Base-by-base conservation (phyloP, 2,329 filamentous ascomycete genomes). In the Elsinoe arachidis region DNA sequence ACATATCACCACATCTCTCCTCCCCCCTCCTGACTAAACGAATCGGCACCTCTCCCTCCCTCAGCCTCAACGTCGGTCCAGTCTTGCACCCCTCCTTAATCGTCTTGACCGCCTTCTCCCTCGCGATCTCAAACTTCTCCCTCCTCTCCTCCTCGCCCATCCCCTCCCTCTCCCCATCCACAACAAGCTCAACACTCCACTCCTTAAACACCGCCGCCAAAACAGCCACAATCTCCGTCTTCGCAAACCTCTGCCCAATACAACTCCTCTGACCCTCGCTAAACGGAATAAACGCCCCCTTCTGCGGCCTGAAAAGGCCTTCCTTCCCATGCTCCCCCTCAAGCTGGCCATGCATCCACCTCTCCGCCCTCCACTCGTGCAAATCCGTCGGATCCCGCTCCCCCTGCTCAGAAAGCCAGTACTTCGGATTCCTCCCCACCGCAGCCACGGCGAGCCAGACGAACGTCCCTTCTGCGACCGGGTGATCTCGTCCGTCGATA, bases 161-260 rank as follows among this genome's bases (percentile, higher is more conserved):
- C 3, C 39, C 33, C 30, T 52, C 12, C 30, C 35, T 19, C 7
- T 19, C 30, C 10, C 47, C 47, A 21, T 34, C 15, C 11, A 53
- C 49, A 10, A 53, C 34, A 34, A 53, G 34, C 34, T 53, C 49
- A 39, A 53, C 49, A 10, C 49, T 53, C 49, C 49, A 53, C 33
- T 53, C 49, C 34, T 39, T 53, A 19, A 53, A 53, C 10, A 53
- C 19, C 12, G 33, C 34, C 4, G 49, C 49, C 34, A 53, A 53
- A 14, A 53, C 49, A 19, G 49, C 49, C 34, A 53, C 14, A 12
- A 53, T 53, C 34, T 53, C 49, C 34, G 35, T 39, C 49, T 34
- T 53, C 49, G 49, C 49, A 34, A 53, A 53, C 21, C 49, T 38
- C 34, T 53, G 49, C 14, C 49, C 49, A 19, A 53, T 53, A 39